Evolutionary conservation across 2,329 filamentous ascomycete genomes (phyloP), one percentile per base, ranked within the genome.

Genomic region (Juglanconis oblonga): DNA sequence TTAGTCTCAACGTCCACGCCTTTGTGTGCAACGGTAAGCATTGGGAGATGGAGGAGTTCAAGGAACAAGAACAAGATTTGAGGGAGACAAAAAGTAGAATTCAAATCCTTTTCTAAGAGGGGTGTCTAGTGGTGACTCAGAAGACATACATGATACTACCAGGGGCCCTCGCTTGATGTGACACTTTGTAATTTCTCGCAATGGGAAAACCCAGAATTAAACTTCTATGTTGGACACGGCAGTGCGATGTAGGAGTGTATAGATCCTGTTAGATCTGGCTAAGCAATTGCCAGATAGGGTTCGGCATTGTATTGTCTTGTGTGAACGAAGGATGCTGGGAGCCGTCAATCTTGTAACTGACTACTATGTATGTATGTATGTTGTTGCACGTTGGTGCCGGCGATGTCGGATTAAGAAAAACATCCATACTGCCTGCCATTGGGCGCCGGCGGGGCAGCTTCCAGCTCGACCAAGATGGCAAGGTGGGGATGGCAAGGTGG

Each of bases 61-160:
- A 8, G 10, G 4, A 32, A n/a, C 7, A 13, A 10, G 35, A 13
- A 24, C 31, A 31, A 49, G n/a, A 50, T 47, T 55, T 33, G 29
- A 51, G 51, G 51, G 38, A 33, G 51, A 29, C 33, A 38, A 45
- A 55, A 10, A 54, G n/a, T 24, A 11, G 24, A 33, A 13, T 7
- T 13, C 45, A 51, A 51, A 45, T 54, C n/a, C 14, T 44, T 14
- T 40, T 44, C 14, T 1, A 38, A 36, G 31, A 33, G 31, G 38
- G 9, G 10, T 42, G 9, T 17, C 17, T 42, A 4, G 38, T 48
- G 55, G 59, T 62, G 59, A 62, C 55, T 62, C 59, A 62, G 59
- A 58, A 52, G 49, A 13, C 38, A 42, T 42, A 42, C 6, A 13
- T 42, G 38, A 14, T 42, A 50, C 10, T 17, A 33, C 17, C 31